These are phyloP conservation scores for Hygrophila difformis DNA, from an alignment of 257 asterid species.

Conservation along the genomic window DNA sequence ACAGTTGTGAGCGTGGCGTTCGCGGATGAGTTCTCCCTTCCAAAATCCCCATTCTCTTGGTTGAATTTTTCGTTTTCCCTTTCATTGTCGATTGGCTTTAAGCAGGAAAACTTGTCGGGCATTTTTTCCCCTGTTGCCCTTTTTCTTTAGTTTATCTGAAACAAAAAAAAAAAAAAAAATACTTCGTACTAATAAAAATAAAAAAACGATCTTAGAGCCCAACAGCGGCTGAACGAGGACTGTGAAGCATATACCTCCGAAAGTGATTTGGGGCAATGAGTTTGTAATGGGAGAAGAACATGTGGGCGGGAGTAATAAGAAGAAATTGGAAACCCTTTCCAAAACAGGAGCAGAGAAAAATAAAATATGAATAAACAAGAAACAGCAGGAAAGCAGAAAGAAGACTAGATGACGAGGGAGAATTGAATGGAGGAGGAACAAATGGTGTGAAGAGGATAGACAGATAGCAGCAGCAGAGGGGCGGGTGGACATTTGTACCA, in stretches of 20 bases:
- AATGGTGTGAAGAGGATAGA: neutral
- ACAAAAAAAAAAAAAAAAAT: too few species aligned
- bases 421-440: neutral
- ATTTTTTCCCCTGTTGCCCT: conserved; percentile 14
- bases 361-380: neutral
- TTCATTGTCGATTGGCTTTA: conserved; percentile 14
- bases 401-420: neutral
- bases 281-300: too few species aligned
- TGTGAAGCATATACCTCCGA: too few species aligned
- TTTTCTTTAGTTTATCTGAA: too few species aligned
- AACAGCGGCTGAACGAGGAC: too few species aligned
- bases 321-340: too few species aligned
- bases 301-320: too few species aligned
- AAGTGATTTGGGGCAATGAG: too few species aligned
- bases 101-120: conserved; percentile 25
- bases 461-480: neutral
- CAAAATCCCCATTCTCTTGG: conserved; percentile 15
- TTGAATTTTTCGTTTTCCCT: conserved; percentile 8
- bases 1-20: conserved; percentile 20
- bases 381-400: neutral
- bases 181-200: too few species aligned
- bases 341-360: neutral
- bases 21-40: conserved; percentile 16
- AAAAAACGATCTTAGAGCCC: too few species aligned
- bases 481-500: neutral